These are phyloP conservation scores for Ogataea methanolica DNA, from an alignment of 805 yeast genomes.

Conservation along the genomic window DNA sequence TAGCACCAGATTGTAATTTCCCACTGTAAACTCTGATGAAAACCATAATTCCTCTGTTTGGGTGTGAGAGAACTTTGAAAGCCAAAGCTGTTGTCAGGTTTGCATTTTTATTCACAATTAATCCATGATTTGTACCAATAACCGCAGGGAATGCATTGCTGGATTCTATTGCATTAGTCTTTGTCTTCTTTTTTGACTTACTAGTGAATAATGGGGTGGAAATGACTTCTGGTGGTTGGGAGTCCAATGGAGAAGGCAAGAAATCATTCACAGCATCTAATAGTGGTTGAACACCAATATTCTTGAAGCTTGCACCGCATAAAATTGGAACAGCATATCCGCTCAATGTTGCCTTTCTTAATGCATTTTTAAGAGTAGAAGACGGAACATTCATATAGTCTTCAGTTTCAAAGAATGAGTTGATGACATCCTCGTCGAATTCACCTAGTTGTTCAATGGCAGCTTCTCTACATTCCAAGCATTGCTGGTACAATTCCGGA, in stretches of 20 bases:
- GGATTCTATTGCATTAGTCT: constrained; percentile 6
- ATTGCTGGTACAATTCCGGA: constrained; percentile 42
- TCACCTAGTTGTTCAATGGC: constrained; percentile 82
- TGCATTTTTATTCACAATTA: constrained; percentile 51
- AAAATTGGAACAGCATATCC: constrained; percentile 68
- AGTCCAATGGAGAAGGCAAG: constrained; percentile 78
- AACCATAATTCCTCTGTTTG: constrained; percentile 75
- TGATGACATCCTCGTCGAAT: constrained; percentile 70
- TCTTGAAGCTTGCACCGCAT: constrained; percentile 89
- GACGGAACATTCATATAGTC: constrained; percentile 66
- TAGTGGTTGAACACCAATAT: constrained; percentile 93
- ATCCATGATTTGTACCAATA: constrained; percentile 41
- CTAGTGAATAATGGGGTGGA: constrained; percentile 3
- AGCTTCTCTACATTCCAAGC: constrained; percentile 59
- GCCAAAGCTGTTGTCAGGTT: constrained; percentile 75
- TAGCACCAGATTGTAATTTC: constrained; percentile 53
- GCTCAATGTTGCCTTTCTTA: constrained; percentile 58
- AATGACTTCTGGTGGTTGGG: constrained; percentile 48
- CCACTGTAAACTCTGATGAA: constrained; percentile 91
- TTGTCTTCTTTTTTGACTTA: constrained; percentile 14
- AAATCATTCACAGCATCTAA: constrained; percentile 76
- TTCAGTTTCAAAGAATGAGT: constrained; percentile 70
- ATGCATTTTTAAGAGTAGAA: constrained; percentile 47
- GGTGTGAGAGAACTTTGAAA: constrained; percentile 86
- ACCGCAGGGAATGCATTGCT: constrained; percentile 27